Evolutionary conservation across 305 asterid genomes (phyloP).

Genomic region (Stenogyne calaminthoides): DNA sequence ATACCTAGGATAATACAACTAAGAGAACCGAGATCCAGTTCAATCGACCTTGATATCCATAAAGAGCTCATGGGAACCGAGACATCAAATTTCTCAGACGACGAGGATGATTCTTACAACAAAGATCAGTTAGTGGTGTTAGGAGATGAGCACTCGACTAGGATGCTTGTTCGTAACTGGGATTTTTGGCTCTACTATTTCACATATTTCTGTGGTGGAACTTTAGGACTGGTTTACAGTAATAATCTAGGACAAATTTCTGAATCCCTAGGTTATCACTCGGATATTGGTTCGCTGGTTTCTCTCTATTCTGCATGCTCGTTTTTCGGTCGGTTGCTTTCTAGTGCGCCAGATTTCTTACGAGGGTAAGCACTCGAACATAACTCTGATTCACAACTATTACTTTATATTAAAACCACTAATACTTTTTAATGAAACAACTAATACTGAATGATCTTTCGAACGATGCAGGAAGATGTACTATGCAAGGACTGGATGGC

Average conservation of each 20-base stretch:
- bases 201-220: slow-evolving; percentile 66
- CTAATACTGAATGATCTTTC: neutral
- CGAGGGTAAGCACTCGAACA: slow-evolving; percentile 35
- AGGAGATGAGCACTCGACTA: slow-evolving; percentile 61
- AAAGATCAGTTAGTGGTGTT: slow-evolving; percentile 38
- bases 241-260: slow-evolving; percentile 77
- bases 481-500: slow-evolving; percentile 67
- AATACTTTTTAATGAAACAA: no score
- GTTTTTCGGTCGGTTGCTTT: slow-evolving; percentile 66
- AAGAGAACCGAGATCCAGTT: slow-evolving; percentile 9
- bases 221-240: slow-evolving; percentile 60
- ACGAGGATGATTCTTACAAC: slow-evolving; percentile 30
- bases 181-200: slow-evolving; percentile 75
- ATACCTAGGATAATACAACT: slow-evolving; percentile 28
- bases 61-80: slow-evolving; percentile 30
- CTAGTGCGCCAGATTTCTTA: slow-evolving; percentile 48
- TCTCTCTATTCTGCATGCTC: slow-evolving; percentile 69
- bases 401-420: no score
- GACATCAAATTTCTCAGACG: slow-evolving; percentile 17
- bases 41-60: slow-evolving; percentile 30
- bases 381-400: neutral
- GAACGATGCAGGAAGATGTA: slow-evolving; percentile 50
- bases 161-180: slow-evolving; percentile 36
- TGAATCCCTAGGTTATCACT: slow-evolving; percentile 56
- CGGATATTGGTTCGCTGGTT: slow-evolving; percentile 44